Conservation (phyloP, 768 basidiomycete species). For the Rubroboletus satanas region DNA sequence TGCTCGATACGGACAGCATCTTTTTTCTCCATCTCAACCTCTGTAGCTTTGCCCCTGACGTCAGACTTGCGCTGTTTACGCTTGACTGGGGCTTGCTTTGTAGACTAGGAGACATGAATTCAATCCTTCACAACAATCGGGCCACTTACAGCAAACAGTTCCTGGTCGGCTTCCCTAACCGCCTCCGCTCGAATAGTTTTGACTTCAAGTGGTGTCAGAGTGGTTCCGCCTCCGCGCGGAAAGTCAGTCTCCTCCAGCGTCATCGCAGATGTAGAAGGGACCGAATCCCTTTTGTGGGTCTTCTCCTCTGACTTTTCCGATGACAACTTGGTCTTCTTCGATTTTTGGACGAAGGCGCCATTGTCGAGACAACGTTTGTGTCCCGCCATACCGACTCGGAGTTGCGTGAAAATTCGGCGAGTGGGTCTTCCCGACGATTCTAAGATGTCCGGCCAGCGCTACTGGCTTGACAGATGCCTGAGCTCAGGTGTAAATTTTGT, state of each 20-base stretch:
- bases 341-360: conserved; percentile 40
- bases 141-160: conserved; percentile 61
- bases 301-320: conserved; percentile 26
- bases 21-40: conserved; percentile 30
- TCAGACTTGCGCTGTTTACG: conserved; percentile 50
- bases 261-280: conserved; percentile 36
- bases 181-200: conserved; percentile 84
- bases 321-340: conserved; percentile 59
- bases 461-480: not conserved
- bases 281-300: conserved; percentile 22
- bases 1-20: conserved; percentile 78
- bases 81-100: conserved; percentile 36
- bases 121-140: not conserved
- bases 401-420: not conserved
- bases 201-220: conserved; percentile 83
- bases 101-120: conserved; percentile 35
- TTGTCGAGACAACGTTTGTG: conserved; percentile 66
- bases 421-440: not conserved
- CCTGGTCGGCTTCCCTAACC: conserved; percentile 75
- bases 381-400: conserved; percentile 35
- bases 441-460: not conserved
- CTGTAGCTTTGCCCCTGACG: conserved; percentile 28
- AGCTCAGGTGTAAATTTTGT: conserved; percentile 12
- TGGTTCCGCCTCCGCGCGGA: conserved; percentile 91
- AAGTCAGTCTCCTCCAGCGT: conserved; percentile 81